phyloP scores from a whole-genome alignment of 441 rosid species.

The Dalechampia spathulata region DNA sequence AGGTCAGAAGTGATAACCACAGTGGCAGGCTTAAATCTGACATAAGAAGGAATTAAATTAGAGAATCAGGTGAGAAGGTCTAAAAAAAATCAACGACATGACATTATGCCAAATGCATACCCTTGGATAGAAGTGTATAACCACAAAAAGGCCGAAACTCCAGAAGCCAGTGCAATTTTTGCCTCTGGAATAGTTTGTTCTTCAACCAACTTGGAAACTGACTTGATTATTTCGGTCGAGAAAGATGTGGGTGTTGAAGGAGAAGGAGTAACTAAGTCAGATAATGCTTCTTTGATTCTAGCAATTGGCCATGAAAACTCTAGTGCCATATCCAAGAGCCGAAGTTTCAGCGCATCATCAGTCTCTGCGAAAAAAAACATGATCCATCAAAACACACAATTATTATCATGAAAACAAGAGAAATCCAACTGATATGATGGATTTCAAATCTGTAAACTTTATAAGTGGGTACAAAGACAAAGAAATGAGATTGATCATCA shows the following conservation, averaged over 20 bases:
- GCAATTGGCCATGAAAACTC: constrained; percentile 69
- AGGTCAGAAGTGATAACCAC: constrained; percentile 70
- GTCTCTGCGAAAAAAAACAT: constrained; percentile 28
- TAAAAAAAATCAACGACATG: constrained; percentile 1
- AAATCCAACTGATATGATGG: not conserved
- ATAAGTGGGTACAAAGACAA: no score
- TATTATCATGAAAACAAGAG: not conserved
- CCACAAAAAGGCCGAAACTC: constrained; percentile 79
- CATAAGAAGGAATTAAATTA: constrained; percentile 9
- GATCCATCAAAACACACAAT: not conserved
- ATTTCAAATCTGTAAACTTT: no score
- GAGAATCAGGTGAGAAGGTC: not conserved
- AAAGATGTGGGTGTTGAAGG: constrained; percentile 49
- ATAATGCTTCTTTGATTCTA: constrained; percentile 45
- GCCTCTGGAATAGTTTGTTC: constrained; percentile 68
- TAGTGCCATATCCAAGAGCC: constrained; percentile 46
- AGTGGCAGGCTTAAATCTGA: constrained; percentile 68
- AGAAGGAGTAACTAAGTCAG: constrained; percentile 31
- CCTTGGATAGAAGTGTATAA: constrained; percentile 76
- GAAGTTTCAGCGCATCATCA: constrained; percentile 45
- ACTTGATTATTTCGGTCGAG: constrained; percentile 38
- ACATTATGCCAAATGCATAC: constrained; percentile 34
- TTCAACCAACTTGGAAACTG: constrained; percentile 46
- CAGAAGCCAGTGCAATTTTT: constrained; percentile 56
- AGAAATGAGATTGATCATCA: not conserved